These are phyloP conservation scores for Polytrichum commune DNA, from an alignment of 225 moss, liverwort and hornwort genomes.

Conservation along the genomic window DNA sequence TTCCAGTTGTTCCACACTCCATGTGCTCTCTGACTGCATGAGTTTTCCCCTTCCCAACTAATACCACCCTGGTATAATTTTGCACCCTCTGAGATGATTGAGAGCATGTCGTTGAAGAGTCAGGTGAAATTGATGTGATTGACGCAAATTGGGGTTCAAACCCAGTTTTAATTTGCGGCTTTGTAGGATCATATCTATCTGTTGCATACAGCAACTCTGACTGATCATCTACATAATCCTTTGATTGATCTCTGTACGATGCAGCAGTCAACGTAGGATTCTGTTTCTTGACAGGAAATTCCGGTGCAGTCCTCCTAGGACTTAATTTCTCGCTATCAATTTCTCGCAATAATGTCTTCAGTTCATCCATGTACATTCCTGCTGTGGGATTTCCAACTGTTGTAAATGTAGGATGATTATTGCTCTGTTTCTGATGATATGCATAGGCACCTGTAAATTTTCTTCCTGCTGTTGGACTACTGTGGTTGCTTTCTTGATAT, in stretches of 20 bases:
- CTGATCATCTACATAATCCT: slow-evolving; percentile 15
- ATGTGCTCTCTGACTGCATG: slow-evolving; percentile 15
- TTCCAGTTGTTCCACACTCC: background rate
- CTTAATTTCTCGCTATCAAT: slow-evolving; percentile 38
- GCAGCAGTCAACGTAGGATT: slow-evolving; percentile 4
- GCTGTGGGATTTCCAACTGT: slow-evolving; percentile 19
- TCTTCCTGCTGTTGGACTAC: slow-evolving; percentile 23
- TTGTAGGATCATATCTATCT: slow-evolving; percentile 9
- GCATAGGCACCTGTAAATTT: slow-evolving; percentile 15
- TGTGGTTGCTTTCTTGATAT: slow-evolving; percentile 14
- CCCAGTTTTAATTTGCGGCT: slow-evolving; percentile 17
- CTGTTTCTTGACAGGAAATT: slow-evolving; percentile 15
- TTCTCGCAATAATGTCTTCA: slow-evolving; percentile 43
- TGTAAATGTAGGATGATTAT: slow-evolving; percentile 8
- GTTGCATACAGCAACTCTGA: slow-evolving; percentile 14
- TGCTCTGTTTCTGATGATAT: slow-evolving; percentile 9
- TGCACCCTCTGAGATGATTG: slow-evolving; percentile 29
- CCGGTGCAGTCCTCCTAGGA: slow-evolving; percentile 24
- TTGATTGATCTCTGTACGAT: slow-evolving; percentile 10
- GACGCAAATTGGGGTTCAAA: slow-evolving; percentile 27
- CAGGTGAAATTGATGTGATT: slow-evolving; percentile 25
- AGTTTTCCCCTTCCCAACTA: slow-evolving; percentile 29
- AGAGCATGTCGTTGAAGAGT: slow-evolving; percentile 33
- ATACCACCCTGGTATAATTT: slow-evolving; percentile 23
- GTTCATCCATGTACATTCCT: slow-evolving; percentile 52